Base-by-base conservation (phyloP, 495 filamentous ascomycete species). In the Hyaloscypha bicolor region DNA sequence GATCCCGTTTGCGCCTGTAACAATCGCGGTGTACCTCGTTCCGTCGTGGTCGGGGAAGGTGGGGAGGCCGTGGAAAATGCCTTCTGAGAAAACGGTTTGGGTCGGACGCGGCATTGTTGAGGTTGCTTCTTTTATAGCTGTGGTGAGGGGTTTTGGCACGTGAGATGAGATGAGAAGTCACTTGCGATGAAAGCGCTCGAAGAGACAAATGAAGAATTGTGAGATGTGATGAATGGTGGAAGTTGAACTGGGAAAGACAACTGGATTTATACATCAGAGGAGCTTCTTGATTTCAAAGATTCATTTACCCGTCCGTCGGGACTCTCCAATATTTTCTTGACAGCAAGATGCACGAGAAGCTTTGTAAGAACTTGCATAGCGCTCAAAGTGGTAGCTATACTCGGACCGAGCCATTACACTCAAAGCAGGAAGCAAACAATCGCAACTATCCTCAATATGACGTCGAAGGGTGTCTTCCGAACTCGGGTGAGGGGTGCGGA, bases 1-100 rank as follows among this genome's bases (percentile, higher is more conserved):
- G 48, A 83, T 82, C 16, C 78, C 84, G 72, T 81, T 86, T 39
- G 81, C 81, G 11, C 85, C 83, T 2, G 83, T 82, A 22, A 87
- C 79, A 56, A 86, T 76, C 2, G 84, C 83, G 2, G 81, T 85
- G 31, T 84, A 72, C 42, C 48, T 63, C 45, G 63, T 70, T 61
- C 76, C 76, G 51, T 76, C 72, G 32, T 71, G 60, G 8, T 77
- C 69, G 2, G 73, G 21, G 67, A 80, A 84, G 25, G 76, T 74
- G 8, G 82, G 83, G 0, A 86, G 77, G 37, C 81, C 80, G 65
- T 82, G 77, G 70, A 77, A 79, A 62, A 82, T 82, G 53, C 80
- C 81, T 9, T 71, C 14, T 33, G 75, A 74, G 42, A 74, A 75
- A 31, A 80, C 75, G 8, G 57, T 62, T 52, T 65, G 62, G n/a